These are phyloP conservation scores for Xylariaceae sp. DNA, from an alignment of 2,329 filamentous ascomycete genomes.

Conservation along the genomic window DNA sequence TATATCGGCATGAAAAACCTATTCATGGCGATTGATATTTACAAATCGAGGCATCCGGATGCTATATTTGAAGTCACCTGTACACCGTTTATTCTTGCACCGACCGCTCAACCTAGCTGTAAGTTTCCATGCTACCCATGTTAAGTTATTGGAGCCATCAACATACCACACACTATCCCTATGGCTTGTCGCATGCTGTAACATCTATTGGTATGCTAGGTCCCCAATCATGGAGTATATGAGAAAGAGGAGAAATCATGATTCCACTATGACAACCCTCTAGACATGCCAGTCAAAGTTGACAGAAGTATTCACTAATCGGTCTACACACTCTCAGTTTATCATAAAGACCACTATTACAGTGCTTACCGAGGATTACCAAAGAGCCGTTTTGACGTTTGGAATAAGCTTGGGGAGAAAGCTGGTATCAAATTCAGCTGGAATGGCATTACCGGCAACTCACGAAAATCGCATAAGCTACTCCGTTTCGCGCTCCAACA, in stretches of 20 bases:
- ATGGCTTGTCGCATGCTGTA: neutral
- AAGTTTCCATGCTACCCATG: conserved; percentile 30
- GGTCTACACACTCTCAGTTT: conserved; percentile 24
- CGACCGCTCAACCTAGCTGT: conserved; percentile 39
- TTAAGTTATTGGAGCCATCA: neutral
- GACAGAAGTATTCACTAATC: conserved; percentile 9
- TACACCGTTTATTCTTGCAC: conserved; percentile 54
- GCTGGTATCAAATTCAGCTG: conserved; percentile 51
- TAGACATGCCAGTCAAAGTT: neutral
- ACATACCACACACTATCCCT: neutral
- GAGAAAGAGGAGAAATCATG: neutral
- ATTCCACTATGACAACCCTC: neutral
- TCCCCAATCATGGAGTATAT: neutral
- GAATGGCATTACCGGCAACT: conserved; percentile 52
- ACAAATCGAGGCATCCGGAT: conserved; percentile 49
- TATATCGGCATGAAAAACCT: conserved; percentile 57
- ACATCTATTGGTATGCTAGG: neutral
- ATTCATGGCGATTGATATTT: conserved; percentile 52
- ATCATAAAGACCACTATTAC: conserved; percentile 49
- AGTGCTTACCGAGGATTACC: conserved; percentile 37
- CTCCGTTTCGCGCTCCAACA: conserved; percentile 49
- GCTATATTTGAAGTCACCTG: conserved; percentile 55
- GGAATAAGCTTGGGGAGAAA: conserved; percentile 40
- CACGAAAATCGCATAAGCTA: conserved; percentile 55
- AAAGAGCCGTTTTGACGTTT: conserved; percentile 35